Evolutionary conservation across 139 green algal genomes (phyloP), one percentile per base, ranked within the genome.

Genomic region (Desmodesmus armatus): DNA sequence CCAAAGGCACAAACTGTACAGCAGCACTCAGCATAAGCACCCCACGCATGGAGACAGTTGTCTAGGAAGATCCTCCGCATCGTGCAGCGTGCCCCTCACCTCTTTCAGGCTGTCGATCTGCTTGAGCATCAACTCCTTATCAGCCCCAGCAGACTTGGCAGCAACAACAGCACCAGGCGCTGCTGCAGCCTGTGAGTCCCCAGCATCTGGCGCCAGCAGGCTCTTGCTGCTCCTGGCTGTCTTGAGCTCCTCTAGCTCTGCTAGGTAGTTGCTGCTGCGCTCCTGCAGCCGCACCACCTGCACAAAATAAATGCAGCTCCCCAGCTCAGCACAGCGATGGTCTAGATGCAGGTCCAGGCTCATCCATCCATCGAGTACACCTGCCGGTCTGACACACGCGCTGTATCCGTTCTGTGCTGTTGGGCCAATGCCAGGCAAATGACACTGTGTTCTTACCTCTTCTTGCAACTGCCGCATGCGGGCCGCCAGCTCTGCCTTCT

Each of bases 61-160:
- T n/a, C n/a, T n/a, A n/a, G n/a, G n/a, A n/a, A n/a, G n/a, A n/a
- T n/a, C n/a, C n/a, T n/a, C n/a, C n/a, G n/a, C n/a, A n/a, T n/a
- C n/a, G n/a, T n/a, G n/a, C n/a, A n/a, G n/a, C n/a, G n/a, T n/a
- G n/a, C n/a, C n/a, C n/a, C 91, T 75, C 0, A 91, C 92, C 40
- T 84, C 51, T 37, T 91, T 91, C 31, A 95, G 49, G 35, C 83
- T 79, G 33, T 96, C 92, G 11, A 95, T 93, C 88, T 96, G 89
- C 53, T 62, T 79, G 37, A 90, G 81, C 86, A 90, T 80, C 47
- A 90, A 66, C 29, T 91, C 87, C 27, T 86, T 83, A 51, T 92
- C 89, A 9, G 84, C 78, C 3, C 39, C 58, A 51, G 17, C 37
- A 27, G 40, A 29, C 23, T 23, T 49, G 43, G 67, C 67, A 31